phyloP scores from a whole-genome alignment of 1,284 basidiomycete species.

The Ustilago loliicola region DNA sequence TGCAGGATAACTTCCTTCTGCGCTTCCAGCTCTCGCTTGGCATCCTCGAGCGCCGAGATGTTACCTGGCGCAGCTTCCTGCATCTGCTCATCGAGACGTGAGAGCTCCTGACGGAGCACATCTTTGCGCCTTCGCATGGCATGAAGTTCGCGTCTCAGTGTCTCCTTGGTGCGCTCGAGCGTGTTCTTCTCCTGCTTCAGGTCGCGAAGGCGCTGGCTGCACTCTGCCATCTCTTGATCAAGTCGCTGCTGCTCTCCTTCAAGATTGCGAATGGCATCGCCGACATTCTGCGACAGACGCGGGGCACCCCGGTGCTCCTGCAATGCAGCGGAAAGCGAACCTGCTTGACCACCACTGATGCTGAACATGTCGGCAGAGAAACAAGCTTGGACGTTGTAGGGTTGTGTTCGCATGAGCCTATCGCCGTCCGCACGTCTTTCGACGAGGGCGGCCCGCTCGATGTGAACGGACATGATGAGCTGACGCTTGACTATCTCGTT shows the following conservation, averaged over 20 bases:
- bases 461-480: conserved; percentile 80
- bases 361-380: conserved; percentile 66
- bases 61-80: conserved; percentile 82
- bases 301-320: conserved; percentile 67
- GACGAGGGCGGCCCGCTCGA: conserved; percentile 82
- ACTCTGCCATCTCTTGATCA: conserved; percentile 27
- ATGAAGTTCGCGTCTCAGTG: conserved; percentile 26
- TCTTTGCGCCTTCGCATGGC: conserved; percentile 39
- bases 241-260: conserved; percentile 33
- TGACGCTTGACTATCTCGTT: conserved; percentile 83
- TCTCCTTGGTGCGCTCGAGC: conserved; percentile 30
- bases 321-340: conserved; percentile 64
- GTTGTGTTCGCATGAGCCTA: conserved; percentile 64
- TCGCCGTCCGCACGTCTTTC: conserved; percentile 60
- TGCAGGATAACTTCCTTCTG: conserved; percentile 53
- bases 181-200: conserved; percentile 22
- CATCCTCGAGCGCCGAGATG: conserved; percentile 77
- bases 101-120: conserved; percentile 59
- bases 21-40: conserved; percentile 66
- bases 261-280: conserved; percentile 53
- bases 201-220: conserved; percentile 15
- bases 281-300: conserved; percentile 67
- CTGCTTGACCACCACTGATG: conserved; percentile 53
- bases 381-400: conserved; percentile 64
- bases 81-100: conserved; percentile 75